Conservation (phyloP, 2,329 filamentous ascomycete species). For the Penicillium sp. region DNA sequence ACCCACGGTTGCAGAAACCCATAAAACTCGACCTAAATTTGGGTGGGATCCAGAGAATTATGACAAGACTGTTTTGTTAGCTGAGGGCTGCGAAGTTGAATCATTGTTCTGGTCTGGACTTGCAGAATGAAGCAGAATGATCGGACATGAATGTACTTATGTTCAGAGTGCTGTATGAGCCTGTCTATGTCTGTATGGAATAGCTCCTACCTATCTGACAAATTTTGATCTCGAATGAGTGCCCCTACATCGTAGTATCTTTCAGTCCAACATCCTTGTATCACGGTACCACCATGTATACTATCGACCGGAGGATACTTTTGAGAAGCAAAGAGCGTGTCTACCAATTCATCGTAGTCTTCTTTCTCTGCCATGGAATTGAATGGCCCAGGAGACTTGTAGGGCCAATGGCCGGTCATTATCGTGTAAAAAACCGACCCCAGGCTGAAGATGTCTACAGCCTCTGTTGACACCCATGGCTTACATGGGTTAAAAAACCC, state of each 20-base stretch:
- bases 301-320: background rate
- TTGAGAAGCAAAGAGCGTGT: background rate
- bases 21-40: background rate
- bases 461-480: slow-evolving; percentile 13
- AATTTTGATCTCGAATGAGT: background rate
- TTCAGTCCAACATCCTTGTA: background rate
- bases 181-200: background rate
- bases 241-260: background rate
- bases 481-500: slow-evolving; percentile 22
- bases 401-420: slow-evolving; percentile 14
- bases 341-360: background rate
- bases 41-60: background rate
- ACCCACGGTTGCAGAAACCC: background rate
- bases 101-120: background rate
- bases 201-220: background rate
- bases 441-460: slow-evolving; percentile 20
- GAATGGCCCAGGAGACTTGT: slow-evolving; percentile 1
- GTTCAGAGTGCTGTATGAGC: background rate
- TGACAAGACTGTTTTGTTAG: background rate
- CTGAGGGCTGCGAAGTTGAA: background rate
- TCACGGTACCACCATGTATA: background rate
- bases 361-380: background rate
- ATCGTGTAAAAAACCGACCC: slow-evolving; percentile 18
- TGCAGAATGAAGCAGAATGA: background rate
- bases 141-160: background rate